Evolutionary conservation across 192 early-diverging fungal species (phyloP), one percentile per base, ranked within the genome.

Genomic region (Coemansia asiatica): DNA sequence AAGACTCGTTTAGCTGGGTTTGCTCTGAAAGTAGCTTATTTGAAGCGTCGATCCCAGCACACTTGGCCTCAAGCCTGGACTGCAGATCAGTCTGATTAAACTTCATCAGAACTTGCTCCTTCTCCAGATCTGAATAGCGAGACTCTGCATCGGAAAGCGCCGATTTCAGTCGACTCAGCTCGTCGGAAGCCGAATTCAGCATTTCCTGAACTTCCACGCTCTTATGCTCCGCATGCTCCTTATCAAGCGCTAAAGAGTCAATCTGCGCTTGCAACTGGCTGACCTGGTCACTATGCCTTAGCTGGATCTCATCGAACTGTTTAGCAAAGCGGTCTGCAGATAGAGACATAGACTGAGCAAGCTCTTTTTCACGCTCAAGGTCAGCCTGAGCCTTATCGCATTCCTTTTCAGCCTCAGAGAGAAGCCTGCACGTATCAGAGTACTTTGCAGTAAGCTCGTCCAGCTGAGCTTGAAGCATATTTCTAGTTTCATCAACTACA

Each of bases 201-300:
- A 60, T 25, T 2, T 38, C 35, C 26, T 28, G 38, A 7, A 26
- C 6, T 6, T 60, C 40, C 10, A 7, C 26, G 35, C 23, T 18
- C 13, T 46, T 4, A 5, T 56, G 15, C 15, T 33, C 25, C 2
- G 19, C 33, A 6, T 38, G 63, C 28, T 57, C 28, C 18, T 56
- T 44, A 9, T 8, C 28, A 1, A 22, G 40, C 15, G 27, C 27
- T 18, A 47, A 25, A 4, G 23, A 16, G 10, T 22, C 58, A 0
- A 56, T 29, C 23, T 60, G 63, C 15, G 28, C 27, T 28, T 50
- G 53, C 23, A 77, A 36, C 47, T 47, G 55, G 0, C 31, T 47
- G 2, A 38, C 28, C 22, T 51, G 44, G 33, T 22, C 1, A 22
- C 19, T 23, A 26, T 60, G 59, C 13, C 8, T 3, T 27, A 25